Conservation (phyloP, 768 basidiomycete species). For the Dioszegia aurantiaca region DNA sequence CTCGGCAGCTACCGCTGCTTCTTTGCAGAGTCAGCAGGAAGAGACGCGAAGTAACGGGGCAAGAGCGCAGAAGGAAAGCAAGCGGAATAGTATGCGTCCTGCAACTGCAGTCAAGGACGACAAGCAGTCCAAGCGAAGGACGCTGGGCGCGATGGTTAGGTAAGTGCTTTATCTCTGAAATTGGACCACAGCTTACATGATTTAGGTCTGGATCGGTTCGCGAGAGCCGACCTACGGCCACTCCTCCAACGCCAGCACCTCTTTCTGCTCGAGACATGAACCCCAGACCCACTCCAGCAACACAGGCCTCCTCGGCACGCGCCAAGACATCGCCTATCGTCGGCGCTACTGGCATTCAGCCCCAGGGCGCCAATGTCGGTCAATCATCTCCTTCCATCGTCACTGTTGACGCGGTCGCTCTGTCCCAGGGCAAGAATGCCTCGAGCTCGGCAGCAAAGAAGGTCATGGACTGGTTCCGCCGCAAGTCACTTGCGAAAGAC, state of each 20-base stretch:
- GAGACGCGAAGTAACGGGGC: background rate
- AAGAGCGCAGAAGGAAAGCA: background rate
- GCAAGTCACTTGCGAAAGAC: constrained; percentile 52
- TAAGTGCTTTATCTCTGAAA: constrained; percentile 12
- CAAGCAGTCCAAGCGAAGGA: constrained; percentile 61
- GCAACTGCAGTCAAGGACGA: constrained; percentile 53
- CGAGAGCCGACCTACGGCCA: constrained; percentile 35
- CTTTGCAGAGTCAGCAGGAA: constrained; percentile 11
- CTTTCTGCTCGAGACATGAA: constrained; percentile 35
- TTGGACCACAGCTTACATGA: constrained; percentile 3
- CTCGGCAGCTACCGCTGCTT: constrained; percentile 19
- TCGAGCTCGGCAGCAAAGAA: constrained; percentile 64
- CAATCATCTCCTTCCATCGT: constrained; percentile 56
- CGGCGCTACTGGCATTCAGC: constrained; percentile 34
- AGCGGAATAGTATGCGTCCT: constrained; percentile 20
- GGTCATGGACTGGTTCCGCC: constrained; percentile 97
- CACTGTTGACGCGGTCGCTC: constrained; percentile 37
- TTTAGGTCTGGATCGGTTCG: constrained; percentile 48
- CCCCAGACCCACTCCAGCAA: constrained; percentile 7
- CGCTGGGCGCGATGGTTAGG: constrained; percentile 75
- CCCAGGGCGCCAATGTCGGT: constrained; percentile 59
- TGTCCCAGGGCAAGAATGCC: constrained; percentile 23
- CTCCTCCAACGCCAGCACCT: constrained; percentile 35
- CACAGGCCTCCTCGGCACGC: constrained; percentile 14
- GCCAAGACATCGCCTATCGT: constrained; percentile 31